A percentile compares a stretch with the other conserved stretches of the same genome.
Conservation (phyloP, 2,329 filamentous ascomycete genomes). For the Pestalotiopsis sp. region DNA sequence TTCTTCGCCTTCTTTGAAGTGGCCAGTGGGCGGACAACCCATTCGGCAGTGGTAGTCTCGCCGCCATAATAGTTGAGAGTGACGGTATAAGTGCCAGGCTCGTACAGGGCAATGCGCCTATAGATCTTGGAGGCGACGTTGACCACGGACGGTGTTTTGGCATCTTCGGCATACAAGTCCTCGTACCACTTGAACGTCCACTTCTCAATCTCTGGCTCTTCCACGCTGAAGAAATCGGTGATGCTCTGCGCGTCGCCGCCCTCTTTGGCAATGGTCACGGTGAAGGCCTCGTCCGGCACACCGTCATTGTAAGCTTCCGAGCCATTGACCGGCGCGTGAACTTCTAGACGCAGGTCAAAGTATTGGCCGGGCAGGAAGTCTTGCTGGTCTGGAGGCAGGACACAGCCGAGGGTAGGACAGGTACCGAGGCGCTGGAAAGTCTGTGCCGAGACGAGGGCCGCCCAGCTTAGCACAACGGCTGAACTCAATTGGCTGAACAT, state of each 20-base stretch:
- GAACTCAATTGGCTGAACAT: conserved; percentile 42
- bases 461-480: conserved; percentile 33
- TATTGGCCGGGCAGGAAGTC: conserved; percentile 84
- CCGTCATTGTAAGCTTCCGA: conserved; percentile 74
- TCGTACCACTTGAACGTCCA: conserved; percentile 89
- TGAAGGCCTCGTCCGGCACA: conserved; percentile 74
- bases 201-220: conserved; percentile 74
- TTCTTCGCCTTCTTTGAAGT: conserved; percentile 80
- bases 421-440: conserved; percentile 63
- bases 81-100: conserved; percentile 79
- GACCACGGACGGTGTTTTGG: conserved; percentile 70
- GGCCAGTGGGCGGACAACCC: conserved; percentile 74
- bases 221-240: conserved; percentile 68
- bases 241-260: conserved; percentile 56
- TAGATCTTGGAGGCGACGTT: conserved; percentile 82
- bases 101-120: conserved; percentile 73
- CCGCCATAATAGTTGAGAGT: conserved; percentile 76
- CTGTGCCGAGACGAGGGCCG: conserved; percentile 52
- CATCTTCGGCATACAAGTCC: conserved; percentile 78
- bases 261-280: conserved; percentile 72
- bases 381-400: conserved; percentile 66
- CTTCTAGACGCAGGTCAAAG: conserved; percentile 82
- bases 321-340: conserved; percentile 81
- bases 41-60: conserved; percentile 72
- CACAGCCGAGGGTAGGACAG: conserved; percentile 61